Conservation (phyloP, 441 rosid genomes). For the Dalechampia spathulata region DNA sequence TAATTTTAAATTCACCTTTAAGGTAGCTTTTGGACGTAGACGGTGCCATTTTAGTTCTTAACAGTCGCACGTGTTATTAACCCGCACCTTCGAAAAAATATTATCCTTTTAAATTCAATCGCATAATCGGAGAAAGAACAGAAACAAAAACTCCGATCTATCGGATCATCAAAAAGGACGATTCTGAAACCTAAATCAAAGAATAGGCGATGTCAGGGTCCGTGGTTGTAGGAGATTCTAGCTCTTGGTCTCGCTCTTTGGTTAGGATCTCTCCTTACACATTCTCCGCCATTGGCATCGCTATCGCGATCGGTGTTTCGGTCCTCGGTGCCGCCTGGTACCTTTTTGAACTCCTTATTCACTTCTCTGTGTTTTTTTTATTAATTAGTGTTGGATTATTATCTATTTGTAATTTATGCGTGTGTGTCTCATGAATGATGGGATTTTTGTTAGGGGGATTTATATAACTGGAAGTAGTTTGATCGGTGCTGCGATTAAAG, state of each 20-base stretch:
- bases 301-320: slow-evolving; percentile 87
- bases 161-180: neutral
- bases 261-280: slow-evolving; percentile 86
- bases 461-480: slow-evolving; percentile 94
- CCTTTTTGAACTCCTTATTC: neutral
- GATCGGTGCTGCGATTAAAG: slow-evolving; percentile 95
- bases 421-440: neutral
- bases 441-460: slow-evolving; percentile 58
- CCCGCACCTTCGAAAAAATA: neutral
- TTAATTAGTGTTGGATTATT: neutral
- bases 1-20: no score
- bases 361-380: neutral
- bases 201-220: slow-evolving; percentile 29
- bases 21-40: neutral
- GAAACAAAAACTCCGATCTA: neutral
- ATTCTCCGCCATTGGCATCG: slow-evolving; percentile 92
- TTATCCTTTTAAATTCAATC: neutral
- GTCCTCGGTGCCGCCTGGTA: slow-evolving; percentile 99
- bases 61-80: slow-evolving; percentile 8
- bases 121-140: slow-evolving; percentile 6
- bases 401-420: neutral
- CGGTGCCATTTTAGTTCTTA: neutral
- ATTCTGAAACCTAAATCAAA: neutral
- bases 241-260: slow-evolving; percentile 79
- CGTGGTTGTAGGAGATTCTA: slow-evolving; percentile 32